Base-by-base conservation (phyloP, 116 monocot genomes). In the Trichopus zeylanicus region DNA sequence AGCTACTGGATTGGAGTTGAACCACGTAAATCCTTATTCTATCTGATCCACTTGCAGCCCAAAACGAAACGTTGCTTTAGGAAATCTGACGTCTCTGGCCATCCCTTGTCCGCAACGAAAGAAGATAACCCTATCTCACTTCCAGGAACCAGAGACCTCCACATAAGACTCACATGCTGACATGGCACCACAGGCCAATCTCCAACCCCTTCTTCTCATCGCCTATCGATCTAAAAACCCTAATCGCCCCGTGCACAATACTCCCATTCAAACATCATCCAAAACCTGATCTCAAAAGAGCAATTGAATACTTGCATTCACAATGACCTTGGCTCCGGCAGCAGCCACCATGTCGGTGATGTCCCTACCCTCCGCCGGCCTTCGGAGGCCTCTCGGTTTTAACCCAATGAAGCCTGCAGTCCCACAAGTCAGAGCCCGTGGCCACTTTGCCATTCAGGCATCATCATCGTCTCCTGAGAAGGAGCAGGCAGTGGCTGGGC, bases 401-500 rank as follows among this genome's bases (percentile, higher is more conserved):
- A 29, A 18, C 16, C 37, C 6, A 8, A 39, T 60, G 39, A 46
- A 46, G 24, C n/a, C 51, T 7, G 20, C 15, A 2, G 48, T 32
- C 6, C 23, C 34, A 23, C 3, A 46, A 22, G 5, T 18, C 20
- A 25, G 29, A 18, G 12, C 26, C 28, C 2, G 37, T 48, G 6
- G 21, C 29, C 48, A 46, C 2, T 10, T 70, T 10, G 46, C 22
- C 22, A 62, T 69, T 39, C 27, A 34, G 29, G 81, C 71, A 0
- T 68, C 75, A 5, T 35, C 61, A 10, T n/a, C n/a, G n/a, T n/a
- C n/a, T n/a, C n/a, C n/a, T n/a, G n/a, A n/a, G n/a, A 76, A 69
- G 70, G 84, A 84, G 66, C 72, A 75, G 66, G 75, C 65, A 5
- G 65, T 76, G 11, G 55, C 80, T n/a, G 84, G 84, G 3, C 32